These are phyloP conservation scores for Adansonia madagascariensis DNA, from an alignment of 441 rosid species.

Conservation along the genomic window DNA sequence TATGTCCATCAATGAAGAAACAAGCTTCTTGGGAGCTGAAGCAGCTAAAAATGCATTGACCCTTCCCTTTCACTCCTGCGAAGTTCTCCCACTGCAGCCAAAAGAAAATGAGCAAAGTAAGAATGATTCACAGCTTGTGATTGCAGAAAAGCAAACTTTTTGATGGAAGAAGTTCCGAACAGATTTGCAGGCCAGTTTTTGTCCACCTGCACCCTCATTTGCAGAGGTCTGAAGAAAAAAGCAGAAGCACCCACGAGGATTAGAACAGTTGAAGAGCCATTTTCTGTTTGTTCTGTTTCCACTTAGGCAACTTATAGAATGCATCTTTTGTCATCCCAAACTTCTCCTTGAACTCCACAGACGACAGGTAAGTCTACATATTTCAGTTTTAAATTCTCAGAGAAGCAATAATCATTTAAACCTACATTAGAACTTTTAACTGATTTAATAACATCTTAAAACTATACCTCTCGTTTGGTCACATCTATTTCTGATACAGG, in stretches of 20 bases:
- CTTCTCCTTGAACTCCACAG: constrained; percentile 84
- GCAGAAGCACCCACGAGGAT: constrained; percentile 35
- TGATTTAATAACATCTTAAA: constrained; percentile 14
- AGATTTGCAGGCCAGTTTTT: constrained; percentile 38
- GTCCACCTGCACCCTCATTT: constrained; percentile 40
- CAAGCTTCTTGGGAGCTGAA: constrained; percentile 68
- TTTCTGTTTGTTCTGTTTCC: constrained; percentile 99
- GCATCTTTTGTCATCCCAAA: constrained; percentile 83
- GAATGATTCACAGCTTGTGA: constrained; percentile 10
- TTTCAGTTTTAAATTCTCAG: constrained; percentile 32
- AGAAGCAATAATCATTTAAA: constrained; percentile 10
- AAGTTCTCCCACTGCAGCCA: constrained; percentile 40
- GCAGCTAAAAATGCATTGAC: constrained; percentile 84
- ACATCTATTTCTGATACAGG: constrained; percentile 81
- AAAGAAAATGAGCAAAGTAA: constrained; percentile 22
- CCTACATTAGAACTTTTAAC: not conserved
- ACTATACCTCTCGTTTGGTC: constrained; percentile 78
- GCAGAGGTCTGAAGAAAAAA: constrained; percentile 35
- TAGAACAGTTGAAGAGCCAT: constrained; percentile 82
- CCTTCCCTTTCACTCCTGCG: constrained; percentile 61
- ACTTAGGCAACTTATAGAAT: constrained; percentile 87
- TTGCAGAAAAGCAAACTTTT: constrained; percentile 4
- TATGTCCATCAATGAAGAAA: constrained; percentile 42
- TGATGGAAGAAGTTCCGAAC: constrained; percentile 29
- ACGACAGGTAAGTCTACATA: constrained; percentile 76